Conservation (phyloP, 192 early-diverging fungal species). For the Backusella luteola region DNA sequence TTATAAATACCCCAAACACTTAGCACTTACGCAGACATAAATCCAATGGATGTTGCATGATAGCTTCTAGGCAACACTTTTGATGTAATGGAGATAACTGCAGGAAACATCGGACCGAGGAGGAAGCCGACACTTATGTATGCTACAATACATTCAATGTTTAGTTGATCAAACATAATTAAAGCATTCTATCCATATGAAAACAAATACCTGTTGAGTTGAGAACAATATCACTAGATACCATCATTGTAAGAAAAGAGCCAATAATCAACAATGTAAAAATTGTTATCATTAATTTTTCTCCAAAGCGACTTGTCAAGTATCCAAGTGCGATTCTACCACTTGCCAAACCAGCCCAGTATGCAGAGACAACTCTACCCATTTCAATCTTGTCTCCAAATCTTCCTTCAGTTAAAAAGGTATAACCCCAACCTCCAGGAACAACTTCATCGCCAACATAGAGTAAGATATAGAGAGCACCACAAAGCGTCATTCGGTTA, state of each 20-base stretch:
- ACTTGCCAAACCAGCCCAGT: conserved; percentile 28
- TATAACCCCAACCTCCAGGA: conserved; percentile 28
- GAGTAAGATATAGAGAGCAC: conserved; percentile 24
- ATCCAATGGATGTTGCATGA: conserved; percentile 32
- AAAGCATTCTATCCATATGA: background rate
- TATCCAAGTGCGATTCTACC: conserved; percentile 29
- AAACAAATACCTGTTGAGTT: conserved; percentile 11
- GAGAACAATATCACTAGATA: conserved; percentile 1
- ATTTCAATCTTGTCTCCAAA: conserved; percentile 20
- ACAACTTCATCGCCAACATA: conserved; percentile 33
- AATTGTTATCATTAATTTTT: conserved; percentile 28
- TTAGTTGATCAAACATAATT: background rate
- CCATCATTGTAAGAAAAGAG: background rate
- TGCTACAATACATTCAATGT: background rate
- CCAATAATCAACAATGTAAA: conserved; percentile 3
- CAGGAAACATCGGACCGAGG: conserved; percentile 31
- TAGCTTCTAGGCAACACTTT: conserved; percentile 21
- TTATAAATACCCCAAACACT: background rate
- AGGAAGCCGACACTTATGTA: conserved; percentile 18
- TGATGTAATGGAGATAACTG: conserved; percentile 22
- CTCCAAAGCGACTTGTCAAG: conserved; percentile 24
- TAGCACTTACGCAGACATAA: conserved; percentile 25
- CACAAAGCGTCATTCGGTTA: conserved; percentile 23
- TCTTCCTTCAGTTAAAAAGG: conserved; percentile 24
- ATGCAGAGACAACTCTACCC: conserved; percentile 21